Base-by-base conservation (phyloP, 441 rosid genomes). In the Syzygium syzygioides region DNA sequence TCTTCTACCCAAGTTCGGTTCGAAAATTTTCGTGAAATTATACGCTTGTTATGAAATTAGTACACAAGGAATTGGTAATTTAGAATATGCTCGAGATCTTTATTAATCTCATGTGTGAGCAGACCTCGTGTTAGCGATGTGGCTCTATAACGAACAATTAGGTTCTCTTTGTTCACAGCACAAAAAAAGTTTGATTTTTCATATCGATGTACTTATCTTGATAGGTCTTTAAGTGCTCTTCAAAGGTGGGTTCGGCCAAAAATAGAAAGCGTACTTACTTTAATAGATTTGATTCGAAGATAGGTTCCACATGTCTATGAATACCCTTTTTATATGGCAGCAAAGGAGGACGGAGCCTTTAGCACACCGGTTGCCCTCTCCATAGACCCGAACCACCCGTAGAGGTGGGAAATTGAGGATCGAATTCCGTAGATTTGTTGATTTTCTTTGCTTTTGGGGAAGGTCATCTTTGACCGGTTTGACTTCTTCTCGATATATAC, bases 171-270 rank as follows among this genome's bases (percentile, higher is more conserved):
- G 9, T 45, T 45, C 48, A 7, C 48, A 45, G 9, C 9, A 45
- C 48, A 7, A 45, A 12, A 12, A 23, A 41, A 6, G n/a, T 13
- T 12, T 76, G 52, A 76, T 41, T 37, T 41, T 76, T 41, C 53
- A 3, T 23, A 4, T 13, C n/a, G 0, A 41, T 41, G 10, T 41
- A 23, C 53, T 76, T 45, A 41, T 41, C 1, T 76, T 76, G 83
- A 23, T 13, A 41, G 17, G 50, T 26, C n/a, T 76, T 76, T 6
- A 3, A 20, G 83, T 41, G n/a, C 53, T 41, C n/a, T 41, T 76
- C 0, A 76, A 7, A 23, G 6, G 0, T 12, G 4, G 52, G 13
- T 9, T 3, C 0, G 2, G 25, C 18, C 83, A 76, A 0, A 76
- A 19, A 8, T 17, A 66, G 10, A 66, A 30, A 32, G 76, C 0